Percentiles rank a stretch among this genome's conserved stretches.
Conservation (phyloP, 805 yeast genomes). For the Isabelozyma gotoi region DNA sequence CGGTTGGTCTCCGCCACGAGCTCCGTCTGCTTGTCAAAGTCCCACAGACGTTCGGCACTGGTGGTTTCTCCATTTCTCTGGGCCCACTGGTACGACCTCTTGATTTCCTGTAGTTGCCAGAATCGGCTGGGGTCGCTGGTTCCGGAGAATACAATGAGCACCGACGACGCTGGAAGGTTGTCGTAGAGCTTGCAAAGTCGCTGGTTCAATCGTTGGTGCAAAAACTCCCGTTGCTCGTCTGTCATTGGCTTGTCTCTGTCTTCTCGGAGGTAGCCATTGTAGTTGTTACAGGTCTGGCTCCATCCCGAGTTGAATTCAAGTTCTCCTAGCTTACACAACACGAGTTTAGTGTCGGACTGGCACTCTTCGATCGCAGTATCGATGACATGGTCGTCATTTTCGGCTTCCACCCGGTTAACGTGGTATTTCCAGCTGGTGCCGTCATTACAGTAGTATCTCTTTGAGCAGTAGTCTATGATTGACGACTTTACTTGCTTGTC, state of each 20-base stretch:
- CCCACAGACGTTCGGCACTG: conserved; percentile 47
- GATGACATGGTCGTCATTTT: conserved; percentile 61
- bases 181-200: conserved; percentile 51
- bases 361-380: conserved; percentile 37
- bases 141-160: conserved; percentile 62
- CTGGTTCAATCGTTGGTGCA: conserved; percentile 36
- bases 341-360: conserved; percentile 41
- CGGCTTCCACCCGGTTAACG: conserved; percentile 38
- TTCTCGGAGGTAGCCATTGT: conserved; percentile 14
- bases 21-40: conserved; percentile 43
- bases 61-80: conserved; percentile 41
- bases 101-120: conserved; percentile 43
- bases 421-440: conserved; percentile 9
- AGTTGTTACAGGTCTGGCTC: conserved; percentile 18
- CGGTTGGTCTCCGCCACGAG: conserved; percentile 45
- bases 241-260: neutral
- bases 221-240: conserved; percentile 2
- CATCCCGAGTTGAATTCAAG: conserved; percentile 45
- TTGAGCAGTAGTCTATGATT: conserved; percentile 22
- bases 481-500: conserved; percentile 3
- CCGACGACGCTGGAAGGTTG: conserved; percentile 55
- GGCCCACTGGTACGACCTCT: conserved; percentile 42
- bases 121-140: conserved; percentile 58
- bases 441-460: conserved; percentile 15
- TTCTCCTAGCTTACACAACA: conserved; percentile 58